Conservation (phyloP, 2,329 filamentous ascomycete species). For the Calonectria leucothoes region DNA sequence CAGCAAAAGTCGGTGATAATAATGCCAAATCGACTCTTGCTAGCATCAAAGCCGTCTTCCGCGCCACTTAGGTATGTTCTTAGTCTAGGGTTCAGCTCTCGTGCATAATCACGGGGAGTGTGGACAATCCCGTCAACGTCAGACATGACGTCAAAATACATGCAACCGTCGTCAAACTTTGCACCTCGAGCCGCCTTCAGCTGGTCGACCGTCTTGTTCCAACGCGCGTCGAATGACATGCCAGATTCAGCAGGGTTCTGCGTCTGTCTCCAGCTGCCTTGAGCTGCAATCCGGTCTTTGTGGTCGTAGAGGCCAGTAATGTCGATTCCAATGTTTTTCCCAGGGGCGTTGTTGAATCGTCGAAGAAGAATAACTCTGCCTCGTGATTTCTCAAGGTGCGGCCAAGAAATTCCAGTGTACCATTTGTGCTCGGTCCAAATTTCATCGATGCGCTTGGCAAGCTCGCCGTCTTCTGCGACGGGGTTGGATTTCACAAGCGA, state of each 20-base stretch:
- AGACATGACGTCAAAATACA: background rate
- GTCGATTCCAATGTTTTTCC: background rate
- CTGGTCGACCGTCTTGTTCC: background rate
- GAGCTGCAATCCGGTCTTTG: background rate
- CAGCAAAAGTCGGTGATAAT: slow-evolving; percentile 11
- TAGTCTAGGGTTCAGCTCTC: background rate
- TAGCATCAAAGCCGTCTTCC: background rate
- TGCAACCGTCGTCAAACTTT: background rate
- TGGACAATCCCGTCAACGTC: background rate
- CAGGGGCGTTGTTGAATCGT: slow-evolving; percentile 1
- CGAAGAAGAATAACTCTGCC: slow-evolving; percentile 3
- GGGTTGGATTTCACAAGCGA: background rate
- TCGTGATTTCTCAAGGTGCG: background rate
- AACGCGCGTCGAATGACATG: background rate
- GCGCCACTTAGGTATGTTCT: background rate
- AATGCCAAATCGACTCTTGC: background rate
- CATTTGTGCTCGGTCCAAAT: slow-evolving; percentile 9
- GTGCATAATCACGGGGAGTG: background rate
- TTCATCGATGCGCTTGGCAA: background rate
- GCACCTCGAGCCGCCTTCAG: background rate
- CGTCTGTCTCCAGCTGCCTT: background rate
- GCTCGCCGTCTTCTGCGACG: background rate
- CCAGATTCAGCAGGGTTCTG: background rate
- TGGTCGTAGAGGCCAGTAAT: background rate
- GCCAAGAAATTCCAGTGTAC: background rate